A percentile compares a stretch with the other conserved stretches of the same genome.
Conservation (phyloP, 352 stramenopile genomes). For the Pythium brachiatum region DNA sequence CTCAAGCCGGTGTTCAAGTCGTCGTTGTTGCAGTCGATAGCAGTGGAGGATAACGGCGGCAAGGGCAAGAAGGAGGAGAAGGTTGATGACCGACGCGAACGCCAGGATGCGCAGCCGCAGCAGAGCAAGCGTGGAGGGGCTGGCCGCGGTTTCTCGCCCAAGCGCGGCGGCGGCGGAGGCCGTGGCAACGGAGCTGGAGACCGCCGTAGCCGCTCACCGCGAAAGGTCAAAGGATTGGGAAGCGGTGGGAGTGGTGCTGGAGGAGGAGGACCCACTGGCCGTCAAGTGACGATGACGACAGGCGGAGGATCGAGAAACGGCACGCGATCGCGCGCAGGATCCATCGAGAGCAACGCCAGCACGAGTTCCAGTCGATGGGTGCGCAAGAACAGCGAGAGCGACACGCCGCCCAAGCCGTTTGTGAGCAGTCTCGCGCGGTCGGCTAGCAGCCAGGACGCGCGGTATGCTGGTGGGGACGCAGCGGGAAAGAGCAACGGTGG, state of each 20-base stretch:
- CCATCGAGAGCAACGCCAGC: constrained; percentile 26
- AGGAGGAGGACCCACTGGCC: not conserved
- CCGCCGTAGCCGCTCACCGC: constrained; percentile 12
- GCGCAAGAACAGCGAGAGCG: constrained; percentile 18
- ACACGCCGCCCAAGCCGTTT: constrained; percentile 16
- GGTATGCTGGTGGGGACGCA: constrained; percentile 9
- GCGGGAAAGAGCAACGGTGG: not conserved
- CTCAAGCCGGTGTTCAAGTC: constrained; percentile 39
- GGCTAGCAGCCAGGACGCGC: constrained; percentile 15
- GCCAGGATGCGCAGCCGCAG: not conserved
- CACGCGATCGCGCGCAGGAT: constrained; percentile 9
- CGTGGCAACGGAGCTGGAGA: constrained; percentile 2
- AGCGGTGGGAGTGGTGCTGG: not conserved
- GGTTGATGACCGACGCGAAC: constrained; percentile 2
- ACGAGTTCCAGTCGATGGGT: constrained; percentile 17
- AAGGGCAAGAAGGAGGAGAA: constrained; percentile 18
- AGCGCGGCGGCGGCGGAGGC: constrained; percentile 6
- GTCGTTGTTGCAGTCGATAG: constrained; percentile 44
- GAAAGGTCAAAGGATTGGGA: not conserved
- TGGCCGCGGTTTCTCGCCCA: not conserved
- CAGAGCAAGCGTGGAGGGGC: not conserved
- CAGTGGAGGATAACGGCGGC: not conserved
- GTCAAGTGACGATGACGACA: constrained; percentile 17
- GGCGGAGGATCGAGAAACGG: not conserved
- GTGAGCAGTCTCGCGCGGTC: constrained; percentile 21